phyloP scores from a whole-genome alignment of 164 flowering plant genomes.

The Vitis labrusca region DNA sequence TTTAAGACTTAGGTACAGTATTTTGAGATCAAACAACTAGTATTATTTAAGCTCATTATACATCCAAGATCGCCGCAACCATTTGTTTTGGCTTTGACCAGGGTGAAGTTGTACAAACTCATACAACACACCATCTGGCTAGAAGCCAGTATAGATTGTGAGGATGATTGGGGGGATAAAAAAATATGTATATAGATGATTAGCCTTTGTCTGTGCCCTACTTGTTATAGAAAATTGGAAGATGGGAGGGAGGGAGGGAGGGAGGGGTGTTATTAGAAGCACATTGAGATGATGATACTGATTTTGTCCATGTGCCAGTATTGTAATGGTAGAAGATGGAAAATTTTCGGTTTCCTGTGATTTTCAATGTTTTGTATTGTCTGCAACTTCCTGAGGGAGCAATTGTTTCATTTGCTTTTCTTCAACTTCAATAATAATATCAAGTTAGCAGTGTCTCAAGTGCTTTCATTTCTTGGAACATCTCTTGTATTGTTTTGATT shows the following conservation, averaged over 20 bases:
- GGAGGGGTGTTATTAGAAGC: conserved; percentile 11
- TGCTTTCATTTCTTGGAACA: too few species aligned
- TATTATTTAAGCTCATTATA: not conserved
- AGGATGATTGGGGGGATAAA: conserved; percentile 17
- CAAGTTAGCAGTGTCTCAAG: not conserved
- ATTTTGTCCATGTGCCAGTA: conserved; percentile 35
- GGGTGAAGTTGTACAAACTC: conserved; percentile 58
- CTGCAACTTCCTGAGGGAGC: conserved; percentile 3
- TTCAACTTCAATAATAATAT: conserved; percentile 10
- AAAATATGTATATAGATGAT: conserved; percentile 8
- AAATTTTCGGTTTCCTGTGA: conserved; percentile 25
- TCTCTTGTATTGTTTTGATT: too few species aligned
- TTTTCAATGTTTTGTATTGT: conserved; percentile 2
- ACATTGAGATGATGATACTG: conserved; percentile 26
- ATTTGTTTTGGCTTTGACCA: conserved; percentile 24
- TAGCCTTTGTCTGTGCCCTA: not conserved
- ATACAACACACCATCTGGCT: conserved; percentile 37
- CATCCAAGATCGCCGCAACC: conserved; percentile 13
- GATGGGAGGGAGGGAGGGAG: not conserved
- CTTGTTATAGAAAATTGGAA: conserved; percentile 1
- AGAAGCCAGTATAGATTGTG: conserved; percentile 21
- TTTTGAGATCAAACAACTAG: too few species aligned
- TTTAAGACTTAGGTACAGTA: conserved; percentile 4
- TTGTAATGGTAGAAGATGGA: conserved; percentile 5
- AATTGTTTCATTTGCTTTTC: conserved; percentile 18